Base-by-base conservation (phyloP, 106 monocot genomes). In the Amphibolis antarctica region DNA sequence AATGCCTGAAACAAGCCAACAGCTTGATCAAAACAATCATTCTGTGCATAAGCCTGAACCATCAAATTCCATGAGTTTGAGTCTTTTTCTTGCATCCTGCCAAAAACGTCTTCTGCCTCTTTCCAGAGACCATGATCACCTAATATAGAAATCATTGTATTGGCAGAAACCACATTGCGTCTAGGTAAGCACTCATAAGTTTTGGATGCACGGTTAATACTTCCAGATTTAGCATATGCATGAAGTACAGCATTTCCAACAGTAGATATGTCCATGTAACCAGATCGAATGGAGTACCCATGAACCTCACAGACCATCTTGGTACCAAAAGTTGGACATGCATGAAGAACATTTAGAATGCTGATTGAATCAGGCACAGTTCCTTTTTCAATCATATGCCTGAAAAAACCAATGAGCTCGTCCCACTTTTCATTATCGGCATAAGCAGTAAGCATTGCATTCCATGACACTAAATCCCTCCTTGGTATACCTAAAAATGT, bases 401-500 rank as follows among this genome's bases (percentile, higher is more conserved):
- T 43, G 22, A 81, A 59, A 19, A 86, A 66, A 14, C 43, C 63
- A 10, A 64, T 9, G 31, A 77, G 77, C 47, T 75, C 71, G 19
- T 60, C 69, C 75, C 59, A 65, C 11, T 67, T 66, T 9, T 44
- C 66, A 65, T 68, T 78, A 51, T 83, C 75, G 13, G 63, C 74
- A 61, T 64, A 79, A 69, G 60, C 78, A 13, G 76, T 67, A 28
- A 86, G 73, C 75, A 86, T 78, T 28, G 90, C 28, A 66, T 91
- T 91, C 86, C 86, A 91, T 12, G 86, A 91, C 66, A 83, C 59
- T 46, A 78, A 55, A 63, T 81, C 83, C 27, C 63, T 86, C 66
- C 61, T 53, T 12, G 12, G 43, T 47, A 77, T 83, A 23, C 45
- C 46, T 36, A 10, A 20, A 30, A 91, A 86, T 48, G 49, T 64